Percentiles rank a stretch among this genome's conserved stretches.
These are phyloP conservation scores for Nymphaea colorata DNA, from an alignment of 164 flowering plant genomes.

Conservation along the genomic window DNA sequence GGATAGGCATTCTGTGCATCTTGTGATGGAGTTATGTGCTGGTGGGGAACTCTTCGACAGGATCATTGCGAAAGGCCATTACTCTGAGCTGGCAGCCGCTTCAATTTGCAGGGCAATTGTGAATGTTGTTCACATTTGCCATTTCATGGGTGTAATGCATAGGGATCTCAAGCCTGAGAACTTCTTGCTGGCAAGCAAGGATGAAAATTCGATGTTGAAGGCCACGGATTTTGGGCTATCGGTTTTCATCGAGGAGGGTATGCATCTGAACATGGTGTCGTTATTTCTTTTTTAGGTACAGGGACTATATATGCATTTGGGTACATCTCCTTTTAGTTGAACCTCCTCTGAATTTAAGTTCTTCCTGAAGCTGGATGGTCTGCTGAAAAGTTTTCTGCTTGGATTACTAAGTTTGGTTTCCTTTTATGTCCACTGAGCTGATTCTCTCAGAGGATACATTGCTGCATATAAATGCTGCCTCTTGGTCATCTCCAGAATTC, in stretches of 20 bases:
- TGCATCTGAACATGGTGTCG: background rate
- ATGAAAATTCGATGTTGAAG: slow-evolving; percentile 54
- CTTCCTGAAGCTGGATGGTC: background rate
- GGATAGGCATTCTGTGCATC: slow-evolving; percentile 69
- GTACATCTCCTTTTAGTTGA: background rate
- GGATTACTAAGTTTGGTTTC: background rate
- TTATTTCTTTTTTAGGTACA: background rate
- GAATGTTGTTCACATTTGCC: slow-evolving; percentile 76
- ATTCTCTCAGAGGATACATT: no score
- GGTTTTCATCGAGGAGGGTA: slow-evolving; percentile 90
- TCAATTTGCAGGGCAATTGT: slow-evolving; percentile 62
- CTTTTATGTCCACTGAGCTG: background rate
- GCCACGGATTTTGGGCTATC: slow-evolving; percentile 96
- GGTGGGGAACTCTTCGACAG: slow-evolving; percentile 95
- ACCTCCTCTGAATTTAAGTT: background rate
- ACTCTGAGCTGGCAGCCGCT: slow-evolving; percentile 81
- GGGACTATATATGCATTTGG: background rate
- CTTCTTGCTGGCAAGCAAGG: slow-evolving; percentile 76
- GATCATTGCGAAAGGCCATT: slow-evolving; percentile 83
- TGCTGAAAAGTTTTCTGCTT: background rate
- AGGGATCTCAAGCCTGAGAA: slow-evolving; percentile 94
- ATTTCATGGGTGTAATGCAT: slow-evolving; percentile 98
- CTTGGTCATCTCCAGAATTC: no score
- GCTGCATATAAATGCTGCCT: no score
- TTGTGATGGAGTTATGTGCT: slow-evolving; percentile 88